A percentile compares a stretch with the other conserved stretches of the same genome.
Conservation (phyloP, 2,329 filamentous ascomycete genomes). For the Aureobasidium sp. region DNA sequence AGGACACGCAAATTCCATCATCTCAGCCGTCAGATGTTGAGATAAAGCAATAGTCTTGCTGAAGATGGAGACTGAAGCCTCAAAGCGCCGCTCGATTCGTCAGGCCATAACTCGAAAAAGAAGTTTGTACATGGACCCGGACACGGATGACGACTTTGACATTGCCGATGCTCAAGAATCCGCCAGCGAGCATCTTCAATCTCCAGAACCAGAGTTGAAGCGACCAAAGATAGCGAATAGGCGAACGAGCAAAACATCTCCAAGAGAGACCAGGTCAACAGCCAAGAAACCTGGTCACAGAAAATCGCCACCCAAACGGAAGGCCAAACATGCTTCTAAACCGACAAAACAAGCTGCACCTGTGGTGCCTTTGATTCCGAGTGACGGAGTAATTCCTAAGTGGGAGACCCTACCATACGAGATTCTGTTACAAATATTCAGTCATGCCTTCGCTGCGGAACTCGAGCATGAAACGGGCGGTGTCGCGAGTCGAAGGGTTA, state of each 20-base stretch:
- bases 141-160: conserved; percentile 30
- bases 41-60: background rate
- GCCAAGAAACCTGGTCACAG: conserved; percentile 1
- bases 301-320: conserved; percentile 15
- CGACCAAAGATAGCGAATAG: conserved; percentile 1
- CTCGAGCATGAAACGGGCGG: conserved; percentile 10
- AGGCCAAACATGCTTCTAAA: conserved; percentile 22
- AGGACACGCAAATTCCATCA: background rate
- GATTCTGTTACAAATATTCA: conserved; percentile 30
- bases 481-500: conserved; percentile 4
- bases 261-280: conserved; percentile 12
- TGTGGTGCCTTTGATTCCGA: conserved; percentile 20
- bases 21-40: background rate
- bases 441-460: conserved; percentile 24
- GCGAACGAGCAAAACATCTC: conserved; percentile 8
- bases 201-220: background rate
- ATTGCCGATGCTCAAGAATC: conserved; percentile 5
- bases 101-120: conserved; percentile 29
- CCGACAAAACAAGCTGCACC: conserved; percentile 19
- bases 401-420: conserved; percentile 30
- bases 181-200: background rate
- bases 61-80: conserved; percentile 1
- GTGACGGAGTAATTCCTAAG: conserved; percentile 27
- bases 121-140: conserved; percentile 29
- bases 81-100: conserved; percentile 29